A percentile compares a stretch with the other conserved stretches of the same genome.
These are phyloP conservation scores for Tetradesmus obliquus DNA, from an alignment of 139 green algal species.

Conservation along the genomic window DNA sequence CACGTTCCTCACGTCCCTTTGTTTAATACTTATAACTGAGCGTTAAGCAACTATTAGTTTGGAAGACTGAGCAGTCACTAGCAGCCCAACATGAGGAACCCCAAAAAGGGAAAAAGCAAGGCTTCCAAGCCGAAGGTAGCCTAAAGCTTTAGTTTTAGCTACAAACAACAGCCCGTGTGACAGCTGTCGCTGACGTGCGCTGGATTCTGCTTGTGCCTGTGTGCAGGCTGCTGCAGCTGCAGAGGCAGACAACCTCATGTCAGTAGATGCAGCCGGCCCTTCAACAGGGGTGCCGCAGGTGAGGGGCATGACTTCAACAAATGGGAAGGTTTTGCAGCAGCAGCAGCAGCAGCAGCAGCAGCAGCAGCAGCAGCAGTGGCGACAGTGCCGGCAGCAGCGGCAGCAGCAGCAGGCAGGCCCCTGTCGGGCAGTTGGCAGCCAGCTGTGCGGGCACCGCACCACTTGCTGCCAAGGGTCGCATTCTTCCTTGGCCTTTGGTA, in stretches of 20 bases:
- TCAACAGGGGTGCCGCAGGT: neutral
- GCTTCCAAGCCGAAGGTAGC: slow-evolving; percentile 38
- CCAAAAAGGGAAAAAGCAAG: slow-evolving; percentile 50
- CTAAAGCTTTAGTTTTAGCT: slow-evolving; percentile 12
- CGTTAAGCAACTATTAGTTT: too few species aligned
- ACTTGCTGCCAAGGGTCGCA: too few species aligned
- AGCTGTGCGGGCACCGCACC: too few species aligned
- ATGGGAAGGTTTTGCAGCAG: neutral
- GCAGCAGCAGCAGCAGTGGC: neutral
- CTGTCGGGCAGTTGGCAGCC: neutral
- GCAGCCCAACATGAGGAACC: slow-evolving; percentile 51
- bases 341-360: neutral
- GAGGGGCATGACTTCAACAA: neutral
- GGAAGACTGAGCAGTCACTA: neutral
- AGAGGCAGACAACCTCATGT: slow-evolving; percentile 18
- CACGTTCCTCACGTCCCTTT: too few species aligned
- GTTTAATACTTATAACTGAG: too few species aligned
- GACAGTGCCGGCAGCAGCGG: neutral
- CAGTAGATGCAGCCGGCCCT: slow-evolving; percentile 14
- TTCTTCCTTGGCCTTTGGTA: too few species aligned
- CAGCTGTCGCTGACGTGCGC: neutral
- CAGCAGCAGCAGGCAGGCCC: neutral
- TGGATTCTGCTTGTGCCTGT: neutral
- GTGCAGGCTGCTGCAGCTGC: slow-evolving; percentile 36
- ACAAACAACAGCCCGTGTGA: neutral